Evolutionary conservation across 2,329 filamentous ascomycete species (phyloP).

Genomic region (Colletotrichum ledebouriae): DNA sequence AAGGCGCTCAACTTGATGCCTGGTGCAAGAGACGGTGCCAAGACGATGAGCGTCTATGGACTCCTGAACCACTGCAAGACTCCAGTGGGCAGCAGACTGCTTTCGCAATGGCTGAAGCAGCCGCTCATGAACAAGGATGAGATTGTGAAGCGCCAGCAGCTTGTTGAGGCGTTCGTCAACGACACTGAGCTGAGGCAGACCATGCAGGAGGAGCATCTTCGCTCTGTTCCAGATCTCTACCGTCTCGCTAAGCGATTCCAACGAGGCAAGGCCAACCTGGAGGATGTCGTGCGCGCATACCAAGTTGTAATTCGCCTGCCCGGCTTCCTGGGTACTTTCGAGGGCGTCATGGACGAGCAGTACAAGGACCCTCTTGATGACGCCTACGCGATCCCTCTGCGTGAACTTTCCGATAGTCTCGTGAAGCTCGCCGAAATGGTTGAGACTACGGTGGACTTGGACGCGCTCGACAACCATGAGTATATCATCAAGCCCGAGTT

Average conservation of each 20-base stretch:
- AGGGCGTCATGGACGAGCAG: conserved; percentile 94
- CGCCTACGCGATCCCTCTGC: conserved; percentile 88
- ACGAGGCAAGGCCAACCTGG: conserved; percentile 87
- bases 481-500: conserved; percentile 99
- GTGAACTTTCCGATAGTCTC: conserved; percentile 81
- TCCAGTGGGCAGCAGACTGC: conserved; percentile 86
- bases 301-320: conserved; percentile 94
- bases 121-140: conserved; percentile 91
- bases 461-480: conserved; percentile 95
- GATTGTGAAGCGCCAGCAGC: conserved; percentile 90
- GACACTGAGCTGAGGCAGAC: conserved; percentile 95
- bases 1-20: conserved; percentile 98
- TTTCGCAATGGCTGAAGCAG: conserved; percentile 98
- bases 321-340: conserved; percentile 88
- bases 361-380: conserved; percentile 89
- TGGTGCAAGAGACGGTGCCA: conserved; percentile 92
- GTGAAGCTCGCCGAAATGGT: conserved; percentile 96
- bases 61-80: conserved; percentile 98
- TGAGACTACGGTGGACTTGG: conserved; percentile 95
- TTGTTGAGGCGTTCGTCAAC: conserved; percentile 94
- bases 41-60: conserved; percentile 96
- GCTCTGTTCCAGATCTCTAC: conserved; percentile 94
- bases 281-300: conserved; percentile 96
- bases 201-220: conserved; percentile 95
- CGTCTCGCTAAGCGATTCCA: conserved; percentile 95